Evolutionary conservation across 805 yeast species (phyloP), one percentile per base, ranked within the genome.

Genomic region (Blastobotrys mokoenaii): DNA sequence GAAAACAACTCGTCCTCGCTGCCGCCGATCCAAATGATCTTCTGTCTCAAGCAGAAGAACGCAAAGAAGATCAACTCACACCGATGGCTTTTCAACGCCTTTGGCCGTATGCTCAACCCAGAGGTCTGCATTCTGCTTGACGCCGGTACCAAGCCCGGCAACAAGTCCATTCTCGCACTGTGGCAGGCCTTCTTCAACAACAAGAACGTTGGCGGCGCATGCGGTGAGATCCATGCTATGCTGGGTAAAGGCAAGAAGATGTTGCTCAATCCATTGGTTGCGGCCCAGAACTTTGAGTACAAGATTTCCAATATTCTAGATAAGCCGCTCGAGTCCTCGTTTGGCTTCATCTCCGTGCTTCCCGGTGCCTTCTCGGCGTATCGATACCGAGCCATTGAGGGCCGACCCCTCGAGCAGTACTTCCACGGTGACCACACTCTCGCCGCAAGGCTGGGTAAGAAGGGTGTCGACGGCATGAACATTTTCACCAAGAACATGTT

Each of bases 331-430:
- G 84, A 79, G 57, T 74, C 82, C 1, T 71, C 72, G 12, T 79
- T 79, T 58, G 84, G 84, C 9, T 79, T 76, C 53, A 79, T 79
- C 49, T 70, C 79, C 0, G 84, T 79, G 33, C 68, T 79, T 40
- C 84, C 84, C 3, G 84, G 84, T 51, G 84, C 84, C 1, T 79
- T 79, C 53, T 77, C 82, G 3, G 84, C 84, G 10, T 79, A 79
- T 57, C 57, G 84, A 38, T 78, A 67, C 51, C 65, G 71, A 15
- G 84, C 84, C 1, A 68, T 79, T 16, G 75, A 70, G 46, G 81
- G 81, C 46, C 77, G 82, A 2, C 84, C 84, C 1, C 64, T 79
- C 40, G 81, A 77, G 51, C 81, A 79, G 55, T 79, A 79, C 55
- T 79, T 78, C 67, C 78, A 78, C 52, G 84, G 84, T 45, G 84